phyloP scores from a whole-genome alignment of 1,284 basidiomycete species.

The Boletus smithii region DNA sequence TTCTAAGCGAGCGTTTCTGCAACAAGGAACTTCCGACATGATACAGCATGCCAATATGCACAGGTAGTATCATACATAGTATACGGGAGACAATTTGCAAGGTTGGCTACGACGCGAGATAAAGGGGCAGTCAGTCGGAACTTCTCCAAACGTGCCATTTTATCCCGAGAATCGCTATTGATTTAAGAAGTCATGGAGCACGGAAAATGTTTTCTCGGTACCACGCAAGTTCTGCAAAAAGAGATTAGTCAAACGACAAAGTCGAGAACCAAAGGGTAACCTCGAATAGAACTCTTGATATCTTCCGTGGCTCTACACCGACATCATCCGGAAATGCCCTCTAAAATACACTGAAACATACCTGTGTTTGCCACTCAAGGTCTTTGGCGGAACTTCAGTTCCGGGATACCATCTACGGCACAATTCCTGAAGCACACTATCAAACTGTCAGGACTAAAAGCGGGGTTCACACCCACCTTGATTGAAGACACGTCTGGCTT shows the following conservation, averaged over 20 bases:
- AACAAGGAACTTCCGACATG: neutral
- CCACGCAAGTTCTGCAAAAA: slow-evolving; percentile 26
- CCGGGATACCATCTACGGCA: slow-evolving; percentile 68
- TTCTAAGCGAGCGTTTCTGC: too few relatives aligned
- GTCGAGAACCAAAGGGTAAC: slow-evolving; percentile 35
- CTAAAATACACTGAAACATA: slow-evolving; percentile 35
- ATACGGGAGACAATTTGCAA: too few relatives aligned
- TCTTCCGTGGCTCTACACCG: slow-evolving; percentile 68
- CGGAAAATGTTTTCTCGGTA: slow-evolving; percentile 29
- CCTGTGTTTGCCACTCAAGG: slow-evolving; percentile 24
- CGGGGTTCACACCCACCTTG: slow-evolving; percentile 28
- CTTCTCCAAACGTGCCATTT: neutral
- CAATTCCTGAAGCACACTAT: slow-evolving; percentile 52
- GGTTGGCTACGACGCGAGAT: neutral
- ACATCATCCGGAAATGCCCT: neutral
- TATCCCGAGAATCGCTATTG: neutral
- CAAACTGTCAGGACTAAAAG: neutral
- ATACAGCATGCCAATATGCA: neutral
- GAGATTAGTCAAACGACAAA: neutral
- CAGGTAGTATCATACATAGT: too few relatives aligned
- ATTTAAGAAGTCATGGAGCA: neutral
- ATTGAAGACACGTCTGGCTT: slow-evolving; percentile 71
- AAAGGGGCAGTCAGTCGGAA: neutral
- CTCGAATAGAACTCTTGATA: slow-evolving; percentile 70
- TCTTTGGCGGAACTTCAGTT: slow-evolving; percentile 15